phyloP scores from a whole-genome alignment of 176 grass and related monocot genomes.

The Zizania latifolia region DNA sequence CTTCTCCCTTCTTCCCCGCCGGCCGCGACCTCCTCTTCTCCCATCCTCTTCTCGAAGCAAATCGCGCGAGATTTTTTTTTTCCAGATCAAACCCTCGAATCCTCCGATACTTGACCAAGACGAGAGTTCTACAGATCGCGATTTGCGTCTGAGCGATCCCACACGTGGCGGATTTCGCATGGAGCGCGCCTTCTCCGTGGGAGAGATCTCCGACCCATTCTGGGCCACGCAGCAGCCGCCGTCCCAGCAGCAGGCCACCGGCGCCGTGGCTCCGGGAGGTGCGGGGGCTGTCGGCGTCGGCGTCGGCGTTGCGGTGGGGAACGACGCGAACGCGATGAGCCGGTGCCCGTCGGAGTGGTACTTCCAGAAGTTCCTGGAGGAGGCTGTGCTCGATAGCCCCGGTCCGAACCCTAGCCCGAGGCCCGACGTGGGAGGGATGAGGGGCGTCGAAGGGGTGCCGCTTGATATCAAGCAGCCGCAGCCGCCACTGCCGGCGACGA shows the following conservation, averaged over 20 bases:
- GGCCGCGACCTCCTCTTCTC: too few species aligned
- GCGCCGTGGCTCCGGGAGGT: too few species aligned
- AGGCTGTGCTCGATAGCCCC: constrained; percentile 49
- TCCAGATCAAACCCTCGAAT: constrained; percentile 28
- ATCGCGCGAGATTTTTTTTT: neutral
- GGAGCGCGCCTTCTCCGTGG: constrained; percentile 87
- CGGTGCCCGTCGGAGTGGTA: constrained; percentile 84
- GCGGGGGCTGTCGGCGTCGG: too few species aligned
- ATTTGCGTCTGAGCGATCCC: neutral
- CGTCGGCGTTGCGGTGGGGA: neutral
- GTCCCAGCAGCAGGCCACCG: neutral
- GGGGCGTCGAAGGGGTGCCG: neutral
- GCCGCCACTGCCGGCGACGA: neutral
- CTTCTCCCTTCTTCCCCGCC: too few species aligned
- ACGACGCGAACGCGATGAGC: constrained; percentile 40
- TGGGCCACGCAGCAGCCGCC: constrained; percentile 36
- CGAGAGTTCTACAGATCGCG: neutral
- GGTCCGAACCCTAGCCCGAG: neutral
- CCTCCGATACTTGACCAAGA: neutral
- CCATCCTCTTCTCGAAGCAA: neutral
- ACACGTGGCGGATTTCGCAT: constrained; percentile 12
- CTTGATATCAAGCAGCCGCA: constrained; percentile 22
- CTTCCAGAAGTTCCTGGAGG: constrained; percentile 93
- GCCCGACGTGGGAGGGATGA: neutral
- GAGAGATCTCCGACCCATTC: constrained; percentile 65